Percentiles rank a stretch among this genome's conserved stretches.
Evolutionary conservation across 116 monocot genomes (phyloP).

Genomic region (Iris pallida): DNA sequence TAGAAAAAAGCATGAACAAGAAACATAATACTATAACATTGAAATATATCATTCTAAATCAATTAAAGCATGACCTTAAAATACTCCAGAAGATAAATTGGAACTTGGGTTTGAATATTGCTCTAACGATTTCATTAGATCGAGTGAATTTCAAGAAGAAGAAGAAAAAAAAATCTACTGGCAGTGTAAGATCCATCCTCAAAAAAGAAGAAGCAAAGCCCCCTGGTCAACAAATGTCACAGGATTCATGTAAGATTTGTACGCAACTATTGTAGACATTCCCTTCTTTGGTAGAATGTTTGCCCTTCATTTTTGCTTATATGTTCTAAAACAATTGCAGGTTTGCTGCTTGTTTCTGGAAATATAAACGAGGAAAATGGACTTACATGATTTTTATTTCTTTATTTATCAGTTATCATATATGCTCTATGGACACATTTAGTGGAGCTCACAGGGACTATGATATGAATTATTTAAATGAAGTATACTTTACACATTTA

Average conservation of each 20-base stretch:
- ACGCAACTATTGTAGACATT: no score
- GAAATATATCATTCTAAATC: no score
- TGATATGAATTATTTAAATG: constrained; percentile 41
- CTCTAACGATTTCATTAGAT: background rate
- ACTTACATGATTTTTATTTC: no score
- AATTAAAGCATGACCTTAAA: background rate
- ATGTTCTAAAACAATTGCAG: background rate
- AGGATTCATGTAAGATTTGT: no score
- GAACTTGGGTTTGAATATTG: background rate
- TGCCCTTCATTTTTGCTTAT: constrained; percentile 6
- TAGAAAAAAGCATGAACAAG: background rate
- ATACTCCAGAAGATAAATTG: background rate
- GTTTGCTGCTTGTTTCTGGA: constrained; percentile 1
- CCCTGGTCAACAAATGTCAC: no score
- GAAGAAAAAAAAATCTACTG: no score
- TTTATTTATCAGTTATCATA: constrained; percentile 1
- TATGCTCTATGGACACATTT: constrained; percentile 20
- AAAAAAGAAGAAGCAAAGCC: no score
- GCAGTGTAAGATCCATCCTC: no score
- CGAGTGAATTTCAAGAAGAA: background rate
- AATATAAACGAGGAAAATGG: no score
- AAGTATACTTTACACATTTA: no score
- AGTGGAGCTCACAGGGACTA: constrained; percentile 96
- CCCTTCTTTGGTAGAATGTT: no score
- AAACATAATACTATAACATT: background rate